A percentile compares a stretch with the other conserved stretches of the same genome.
phyloP scores from a whole-genome alignment of 108 stramenopile genomes.

The Cyclotella distinguenda region DNA sequence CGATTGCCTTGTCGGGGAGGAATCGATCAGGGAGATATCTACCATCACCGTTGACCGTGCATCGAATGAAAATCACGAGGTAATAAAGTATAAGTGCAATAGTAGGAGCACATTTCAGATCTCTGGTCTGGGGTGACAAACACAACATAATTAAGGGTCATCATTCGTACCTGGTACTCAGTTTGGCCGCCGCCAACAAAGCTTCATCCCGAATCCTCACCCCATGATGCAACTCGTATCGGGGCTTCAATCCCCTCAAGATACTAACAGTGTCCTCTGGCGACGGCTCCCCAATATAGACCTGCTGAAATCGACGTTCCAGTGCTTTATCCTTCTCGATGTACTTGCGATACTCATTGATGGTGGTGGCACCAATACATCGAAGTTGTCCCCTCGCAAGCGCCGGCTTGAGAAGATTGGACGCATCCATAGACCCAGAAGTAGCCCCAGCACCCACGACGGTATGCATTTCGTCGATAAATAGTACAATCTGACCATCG shows the following conservation, averaged over 20 bases:
- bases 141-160: background rate
- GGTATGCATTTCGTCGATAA: slow-evolving; percentile 98
- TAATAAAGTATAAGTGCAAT: background rate
- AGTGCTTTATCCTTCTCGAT: slow-evolving; percentile 99
- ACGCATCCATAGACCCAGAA: slow-evolving; percentile 95
- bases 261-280: slow-evolving; percentile 98
- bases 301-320: slow-evolving; percentile 98
- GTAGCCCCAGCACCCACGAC: slow-evolving; percentile 86
- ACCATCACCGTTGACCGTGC: too few relatives aligned
- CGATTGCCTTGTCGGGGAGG: slow-evolving; percentile 81
- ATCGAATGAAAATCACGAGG: too few relatives aligned
- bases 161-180: slow-evolving; percentile 67
- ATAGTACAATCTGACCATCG: slow-evolving; percentile 94
- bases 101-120: background rate
- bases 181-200: slow-evolving; percentile 94
- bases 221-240: slow-evolving; percentile 96
- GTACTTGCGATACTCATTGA: slow-evolving; percentile 96
- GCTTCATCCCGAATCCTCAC: slow-evolving; percentile 97
- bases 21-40: slow-evolving; percentile 95
- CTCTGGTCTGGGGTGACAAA: too few relatives aligned
- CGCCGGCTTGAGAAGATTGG: slow-evolving; percentile 97
- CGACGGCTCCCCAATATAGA: slow-evolving; percentile 91
- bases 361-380: slow-evolving; percentile 98
- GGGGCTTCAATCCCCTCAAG: slow-evolving; percentile 94
- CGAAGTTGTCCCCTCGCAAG: slow-evolving; percentile 96